These are phyloP conservation scores for Phanerochaete carnosa DNA, from an alignment of 768 basidiomycete species.

Conservation along the genomic window DNA sequence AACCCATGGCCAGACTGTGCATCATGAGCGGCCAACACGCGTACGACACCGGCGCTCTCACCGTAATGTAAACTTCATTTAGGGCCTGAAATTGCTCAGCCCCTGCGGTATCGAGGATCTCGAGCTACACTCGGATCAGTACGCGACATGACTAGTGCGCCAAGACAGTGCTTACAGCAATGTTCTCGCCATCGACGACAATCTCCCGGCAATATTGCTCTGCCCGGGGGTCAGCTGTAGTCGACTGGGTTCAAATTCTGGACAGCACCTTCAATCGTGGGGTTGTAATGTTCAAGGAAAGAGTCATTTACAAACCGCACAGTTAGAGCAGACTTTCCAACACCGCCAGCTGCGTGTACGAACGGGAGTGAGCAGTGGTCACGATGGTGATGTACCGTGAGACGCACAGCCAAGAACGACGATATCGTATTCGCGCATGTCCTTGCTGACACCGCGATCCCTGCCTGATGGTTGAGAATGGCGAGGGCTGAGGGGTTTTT, in stretches of 20 bases:
- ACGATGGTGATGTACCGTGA: slow-evolving; percentile 4
- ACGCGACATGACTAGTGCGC: slow-evolving; percentile 4
- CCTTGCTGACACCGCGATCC: slow-evolving; percentile 9
- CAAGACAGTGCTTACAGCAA: slow-evolving; percentile 45
- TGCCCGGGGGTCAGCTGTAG: slow-evolving; percentile 25
- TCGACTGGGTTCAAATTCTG: neutral
- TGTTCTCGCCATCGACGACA: slow-evolving; percentile 61
- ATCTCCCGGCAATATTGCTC: slow-evolving; percentile 70
- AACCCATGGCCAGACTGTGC: slow-evolving; percentile 68
- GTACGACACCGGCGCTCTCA: slow-evolving; percentile 23
- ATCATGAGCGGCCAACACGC: slow-evolving; percentile 4
- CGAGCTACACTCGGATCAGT: slow-evolving; percentile 45
- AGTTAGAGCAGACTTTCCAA: slow-evolving; percentile 85
- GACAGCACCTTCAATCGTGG: slow-evolving; percentile 72
- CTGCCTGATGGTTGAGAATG: neutral
- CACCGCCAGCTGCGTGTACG: slow-evolving; percentile 64
- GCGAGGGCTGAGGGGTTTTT: neutral
- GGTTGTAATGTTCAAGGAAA: slow-evolving; percentile 77
- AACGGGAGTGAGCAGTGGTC: slow-evolving; percentile 3
- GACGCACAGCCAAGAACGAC: slow-evolving; percentile 77
- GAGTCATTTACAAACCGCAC: slow-evolving; percentile 72
- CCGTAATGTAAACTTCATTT: slow-evolving; percentile 82
- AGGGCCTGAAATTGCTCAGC: slow-evolving; percentile 83
- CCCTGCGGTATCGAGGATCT: slow-evolving; percentile 81
- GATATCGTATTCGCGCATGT: slow-evolving; percentile 70